Conservation (phyloP, 148 eudicot genomes). For the Rhododendron kiyosumense region DNA sequence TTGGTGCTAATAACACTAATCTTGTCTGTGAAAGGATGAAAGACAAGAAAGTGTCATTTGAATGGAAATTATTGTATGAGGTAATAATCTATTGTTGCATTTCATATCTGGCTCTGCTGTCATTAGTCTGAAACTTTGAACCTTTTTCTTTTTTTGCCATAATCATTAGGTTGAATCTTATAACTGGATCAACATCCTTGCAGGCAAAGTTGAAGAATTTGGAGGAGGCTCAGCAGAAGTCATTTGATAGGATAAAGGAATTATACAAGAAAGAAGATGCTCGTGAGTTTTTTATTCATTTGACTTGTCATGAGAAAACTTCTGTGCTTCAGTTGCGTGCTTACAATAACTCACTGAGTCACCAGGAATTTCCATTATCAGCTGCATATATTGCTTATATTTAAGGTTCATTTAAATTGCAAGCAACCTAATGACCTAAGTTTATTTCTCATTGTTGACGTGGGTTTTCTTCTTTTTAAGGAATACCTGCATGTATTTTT, state of each 20-base stretch:
- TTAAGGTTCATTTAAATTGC: background rate
- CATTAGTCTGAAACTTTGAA: background rate
- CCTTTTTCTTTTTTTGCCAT: background rate
- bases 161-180: background rate
- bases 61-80: constrained; percentile 82
- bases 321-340: background rate
- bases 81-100: constrained; percentile 24
- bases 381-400: background rate
- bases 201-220: constrained; percentile 61
- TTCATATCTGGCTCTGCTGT: background rate
- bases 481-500: background rate
- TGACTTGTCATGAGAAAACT: background rate
- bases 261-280: constrained; percentile 50
- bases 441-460: background rate
- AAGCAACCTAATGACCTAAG: background rate
- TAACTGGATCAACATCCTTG: constrained; percentile 15
- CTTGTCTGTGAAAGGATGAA: constrained; percentile 50
- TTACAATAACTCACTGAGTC: background rate
- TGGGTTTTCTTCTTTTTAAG: background rate
- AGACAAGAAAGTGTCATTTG: constrained; percentile 26
- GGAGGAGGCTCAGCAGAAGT: constrained; percentile 48
- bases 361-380: constrained; percentile 1
- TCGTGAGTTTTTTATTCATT: constrained; percentile 42
- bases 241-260: constrained; percentile 55
- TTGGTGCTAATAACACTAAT: constrained; percentile 44